A percentile compares a stretch with the other conserved stretches of the same genome.
These are phyloP conservation scores for Aspergillus viridinutans DNA, from an alignment of 2,329 filamentous ascomycete species.

Conservation along the genomic window DNA sequence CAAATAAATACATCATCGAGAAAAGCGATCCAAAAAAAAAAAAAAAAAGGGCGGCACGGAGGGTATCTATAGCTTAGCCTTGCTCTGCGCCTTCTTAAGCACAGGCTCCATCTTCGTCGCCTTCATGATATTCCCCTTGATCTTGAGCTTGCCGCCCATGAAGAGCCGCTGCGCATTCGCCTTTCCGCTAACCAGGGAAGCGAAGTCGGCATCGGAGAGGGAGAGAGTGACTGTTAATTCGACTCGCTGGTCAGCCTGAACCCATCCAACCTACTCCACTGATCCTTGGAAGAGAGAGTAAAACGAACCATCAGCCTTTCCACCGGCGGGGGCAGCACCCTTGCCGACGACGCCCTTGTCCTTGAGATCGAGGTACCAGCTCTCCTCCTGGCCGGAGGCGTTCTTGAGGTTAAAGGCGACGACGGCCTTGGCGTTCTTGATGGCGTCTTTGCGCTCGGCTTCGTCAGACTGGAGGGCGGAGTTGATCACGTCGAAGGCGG, in stretches of 20 bases:
- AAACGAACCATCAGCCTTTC: conserved; percentile 73
- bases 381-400: conserved; percentile 68
- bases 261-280: background rate
- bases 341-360: conserved; percentile 76
- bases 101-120: conserved; percentile 92
- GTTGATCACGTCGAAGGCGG: conserved; percentile 86
- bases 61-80: conserved; percentile 71
- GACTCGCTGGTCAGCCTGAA: background rate
- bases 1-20: conserved; percentile 8
- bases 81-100: conserved; percentile 78
- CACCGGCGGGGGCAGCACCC: conserved; percentile 63
- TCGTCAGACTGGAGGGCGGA: conserved; percentile 63
- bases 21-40: conserved; percentile 1
- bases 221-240: conserved; percentile 67
- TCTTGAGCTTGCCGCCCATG: conserved; percentile 98
- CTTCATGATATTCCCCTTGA: conserved; percentile 98
- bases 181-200: conserved; percentile 75
- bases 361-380: conserved; percentile 96
- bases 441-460: conserved; percentile 75
- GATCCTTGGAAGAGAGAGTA: background rate
- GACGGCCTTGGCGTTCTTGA: conserved; percentile 81
- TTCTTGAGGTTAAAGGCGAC: conserved; percentile 96
- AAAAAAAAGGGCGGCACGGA: conserved; percentile 9
- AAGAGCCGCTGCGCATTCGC: conserved; percentile 93
- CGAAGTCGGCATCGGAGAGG: conserved; percentile 83